Base-by-base conservation (phyloP, 306 rosid species). In the Cicer cuneatum region DNA sequence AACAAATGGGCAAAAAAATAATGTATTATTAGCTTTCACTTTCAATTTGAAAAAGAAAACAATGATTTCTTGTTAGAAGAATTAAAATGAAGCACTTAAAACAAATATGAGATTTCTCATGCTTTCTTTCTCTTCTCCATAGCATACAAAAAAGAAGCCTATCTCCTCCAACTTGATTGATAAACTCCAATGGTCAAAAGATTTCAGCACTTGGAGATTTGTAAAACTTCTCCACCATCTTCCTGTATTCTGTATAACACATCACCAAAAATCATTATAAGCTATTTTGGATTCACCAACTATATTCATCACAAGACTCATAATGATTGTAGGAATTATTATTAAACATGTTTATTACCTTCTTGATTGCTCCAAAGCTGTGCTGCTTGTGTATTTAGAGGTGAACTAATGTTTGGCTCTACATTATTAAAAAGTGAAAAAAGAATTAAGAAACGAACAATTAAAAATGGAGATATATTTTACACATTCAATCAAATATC, bases 171-270 rank as follows among this genome's bases (percentile, higher is more conserved):
- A 24, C 70, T 10, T 29, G 38, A n/a, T 60, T 69, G 41, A 13
- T 73, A 33, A n/a, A 58, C 19, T 71, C 69, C 57, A 71, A 19
- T 9, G 8, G 24, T 61, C 12, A 72, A 73, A 21, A 33, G 56
- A 18, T 11, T 53, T 78, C 85, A 71, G 92, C 89, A 46, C 10
- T 80, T 64, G 88, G 82, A 63, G 92, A 67, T 84, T 93, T 93
- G 93, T 91, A 88, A 86, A 89, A 66, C 84, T 91, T 93, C 90
- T 89, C 93, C 79, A 93, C 97, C 98, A 85, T 86, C 90, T 91
- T 93, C 80, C 97, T 85, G 77, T 91, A 93, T 43, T 91, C 98
- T 93, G 93, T 71, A 9, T 9, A 45, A 33, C 45, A 78, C 60
- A 75, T 1, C 7, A 29, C 46, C 48, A 37, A 49, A 78, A 45